Evolutionary conservation across 306 rosid species (phyloP).

Genomic region (Fragaria vesca): DNA sequence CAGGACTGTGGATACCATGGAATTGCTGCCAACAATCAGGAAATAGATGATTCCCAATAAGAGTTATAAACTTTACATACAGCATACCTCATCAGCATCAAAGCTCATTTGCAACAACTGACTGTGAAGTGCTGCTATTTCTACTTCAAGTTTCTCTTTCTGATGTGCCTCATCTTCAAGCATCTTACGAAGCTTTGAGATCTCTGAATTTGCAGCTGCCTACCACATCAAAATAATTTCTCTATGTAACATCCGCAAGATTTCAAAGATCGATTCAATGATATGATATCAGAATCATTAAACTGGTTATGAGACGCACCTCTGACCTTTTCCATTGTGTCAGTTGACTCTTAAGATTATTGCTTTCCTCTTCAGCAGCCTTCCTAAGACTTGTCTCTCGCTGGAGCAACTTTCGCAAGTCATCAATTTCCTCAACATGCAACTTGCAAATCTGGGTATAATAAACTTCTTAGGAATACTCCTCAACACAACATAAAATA

Average conservation of each 20-base stretch:
- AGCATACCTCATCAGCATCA: constrained; percentile 78
- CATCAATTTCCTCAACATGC: constrained; percentile 59
- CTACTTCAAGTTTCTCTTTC: constrained; percentile 84
- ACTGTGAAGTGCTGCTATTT: constrained; percentile 79
- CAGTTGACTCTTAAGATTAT: constrained; percentile 61
- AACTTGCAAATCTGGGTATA: constrained; percentile 14
- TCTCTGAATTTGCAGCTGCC: constrained; percentile 71
- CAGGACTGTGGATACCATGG: constrained; percentile 7
- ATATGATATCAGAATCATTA: background rate
- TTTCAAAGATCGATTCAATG: background rate
- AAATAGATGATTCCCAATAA: background rate
- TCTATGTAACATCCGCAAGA: constrained; percentile 27
- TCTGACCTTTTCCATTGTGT: constrained; percentile 77
- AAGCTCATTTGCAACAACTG: constrained; percentile 82
- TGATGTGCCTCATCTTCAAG: constrained; percentile 67
- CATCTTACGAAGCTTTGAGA: constrained; percentile 58
- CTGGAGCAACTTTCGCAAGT: constrained; percentile 64
- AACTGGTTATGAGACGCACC: constrained; percentile 48
- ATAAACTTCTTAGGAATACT: background rate
- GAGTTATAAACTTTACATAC: constrained; percentile 2
- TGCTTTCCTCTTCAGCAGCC: constrained; percentile 80
- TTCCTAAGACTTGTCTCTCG: constrained; percentile 67
- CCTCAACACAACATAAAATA: background rate
- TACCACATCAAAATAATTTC: constrained; percentile 34
- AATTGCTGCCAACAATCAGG: background rate